Percentiles rank a stretch among this genome's conserved stretches.
Evolutionary conservation across 352 stramenopile genomes (phyloP).

Genomic region (Thraustochytrium sp.): DNA sequence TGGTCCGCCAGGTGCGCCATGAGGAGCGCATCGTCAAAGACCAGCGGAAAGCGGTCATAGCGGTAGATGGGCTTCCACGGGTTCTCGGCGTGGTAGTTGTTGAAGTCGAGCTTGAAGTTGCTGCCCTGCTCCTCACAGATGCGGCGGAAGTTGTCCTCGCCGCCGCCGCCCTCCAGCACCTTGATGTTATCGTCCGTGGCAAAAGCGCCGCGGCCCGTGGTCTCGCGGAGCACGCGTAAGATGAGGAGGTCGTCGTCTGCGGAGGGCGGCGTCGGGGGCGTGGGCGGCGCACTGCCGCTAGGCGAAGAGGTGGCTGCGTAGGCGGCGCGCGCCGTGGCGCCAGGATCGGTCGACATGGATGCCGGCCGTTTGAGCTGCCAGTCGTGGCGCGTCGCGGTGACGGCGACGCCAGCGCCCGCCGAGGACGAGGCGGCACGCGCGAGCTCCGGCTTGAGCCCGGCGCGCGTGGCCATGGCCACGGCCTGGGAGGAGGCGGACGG

Average conservation of each 20-base stretch:
- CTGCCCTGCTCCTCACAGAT: neutral
- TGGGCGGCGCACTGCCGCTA: neutral
- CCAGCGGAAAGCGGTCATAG: neutral
- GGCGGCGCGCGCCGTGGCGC: no score
- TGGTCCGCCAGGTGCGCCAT: neutral
- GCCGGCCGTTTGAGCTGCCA: no score
- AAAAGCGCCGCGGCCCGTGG: neutral
- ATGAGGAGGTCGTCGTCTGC: neutral
- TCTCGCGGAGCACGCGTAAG: neutral
- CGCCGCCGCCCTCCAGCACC: neutral
- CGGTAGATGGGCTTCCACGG: slow-evolving; percentile 19
- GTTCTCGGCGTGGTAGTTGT: neutral
- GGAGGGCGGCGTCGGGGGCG: neutral
- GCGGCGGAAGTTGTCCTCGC: neutral
- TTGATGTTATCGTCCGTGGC: neutral
- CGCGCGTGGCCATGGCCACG: no score
- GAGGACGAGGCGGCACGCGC: no score
- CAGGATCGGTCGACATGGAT: no score
- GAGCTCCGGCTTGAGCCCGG: no score
- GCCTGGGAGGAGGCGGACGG: no score
- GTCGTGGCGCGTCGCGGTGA: no score
- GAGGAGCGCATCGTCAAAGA: slow-evolving; percentile 7
- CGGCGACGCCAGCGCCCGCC: no score
- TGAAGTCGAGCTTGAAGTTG: neutral
- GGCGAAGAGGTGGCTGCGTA: neutral